phyloP scores from a whole-genome alignment of 1,284 basidiomycete genomes.

The Boletus albobrunnescens region DNA sequence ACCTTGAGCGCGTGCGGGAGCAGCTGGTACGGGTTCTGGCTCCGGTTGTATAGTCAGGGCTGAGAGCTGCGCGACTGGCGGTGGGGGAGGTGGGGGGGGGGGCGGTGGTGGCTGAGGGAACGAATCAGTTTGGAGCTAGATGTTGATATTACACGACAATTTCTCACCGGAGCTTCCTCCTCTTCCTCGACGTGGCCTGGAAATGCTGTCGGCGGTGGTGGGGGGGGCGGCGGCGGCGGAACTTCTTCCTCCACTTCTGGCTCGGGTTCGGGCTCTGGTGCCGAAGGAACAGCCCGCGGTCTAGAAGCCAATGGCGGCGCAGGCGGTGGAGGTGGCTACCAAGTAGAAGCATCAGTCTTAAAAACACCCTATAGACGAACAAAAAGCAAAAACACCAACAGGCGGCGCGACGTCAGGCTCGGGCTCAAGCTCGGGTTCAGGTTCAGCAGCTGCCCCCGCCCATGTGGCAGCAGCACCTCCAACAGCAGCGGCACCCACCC shows the following conservation, averaged over 20 bases:
- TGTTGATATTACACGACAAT: neutral
- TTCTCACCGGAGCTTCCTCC: constrained; percentile 19
- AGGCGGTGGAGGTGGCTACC: constrained; percentile 32
- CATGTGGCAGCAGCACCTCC: constrained; percentile 20
- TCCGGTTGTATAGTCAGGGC: constrained; percentile 15
- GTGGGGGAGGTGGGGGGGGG: constrained; percentile 19
- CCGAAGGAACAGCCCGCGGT: constrained; percentile 31
- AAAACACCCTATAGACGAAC: neutral
- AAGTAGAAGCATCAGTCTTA: constrained; percentile 3
- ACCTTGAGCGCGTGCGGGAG: constrained; percentile 26
- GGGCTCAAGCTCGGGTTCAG: constrained; percentile 35
- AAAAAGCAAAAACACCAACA: constrained; percentile 22
- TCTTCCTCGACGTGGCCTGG: constrained; percentile 9
- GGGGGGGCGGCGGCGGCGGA: constrained; percentile 11
- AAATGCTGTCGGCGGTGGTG: constrained; percentile 4
- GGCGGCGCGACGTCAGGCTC: constrained; percentile 30
- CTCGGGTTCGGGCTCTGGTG: constrained; percentile 32
- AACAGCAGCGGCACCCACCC: constrained; percentile 33
- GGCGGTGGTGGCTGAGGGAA: constrained; percentile 21
- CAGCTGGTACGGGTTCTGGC: constrained; percentile 28
- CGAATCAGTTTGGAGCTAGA: too few species aligned
- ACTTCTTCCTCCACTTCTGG: constrained; percentile 31
- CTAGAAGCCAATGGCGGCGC: constrained; percentile 32
- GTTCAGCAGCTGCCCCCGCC: constrained; percentile 30
- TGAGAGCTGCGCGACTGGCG: constrained; percentile 20